Evolutionary conservation across 768 basidiomycete species (phyloP), one percentile per base, ranked within the genome.

Genomic region (Chlorophyllum brunneum): DNA sequence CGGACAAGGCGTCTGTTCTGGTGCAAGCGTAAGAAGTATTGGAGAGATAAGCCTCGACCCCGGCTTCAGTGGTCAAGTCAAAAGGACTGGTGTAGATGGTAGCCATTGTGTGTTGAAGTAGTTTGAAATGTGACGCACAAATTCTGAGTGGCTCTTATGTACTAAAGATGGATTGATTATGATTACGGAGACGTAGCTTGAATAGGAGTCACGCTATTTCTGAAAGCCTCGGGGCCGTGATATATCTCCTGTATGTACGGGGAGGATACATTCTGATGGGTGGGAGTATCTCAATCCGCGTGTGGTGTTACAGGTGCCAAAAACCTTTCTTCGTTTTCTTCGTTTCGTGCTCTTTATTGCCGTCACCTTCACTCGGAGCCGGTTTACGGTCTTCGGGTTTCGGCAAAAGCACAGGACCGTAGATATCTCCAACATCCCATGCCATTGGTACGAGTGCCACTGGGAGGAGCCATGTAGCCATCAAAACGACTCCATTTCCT

Each of bases 381-480:
- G 51, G 44, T 37, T 55, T 55, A 15, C 45, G 54, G 22, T 62
- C 60, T 54, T 62, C 61, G 18, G 64, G 57, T 23, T 53, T 59
- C 8, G 61, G 61, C 15, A 59, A 58, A 24, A 64, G 58, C 20
- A 54, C 44, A 22, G 73, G 71, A 4, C 72, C 67, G 34, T 67
- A 67, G 39, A 72, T 71, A 51, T 67, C 64, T 5, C 71, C 73
- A n/a, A 70, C 74, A 42, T 88, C 81, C 86, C 88, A 88, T 2
- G 85, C 74, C 57, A 85, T 80, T 4, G 90, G 88, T 27, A 92
- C 74, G 47, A 92, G 70, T 4, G 86, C 81, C 24, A 91, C 78
- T 15, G 89, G 87, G 16, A 91, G 69, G 38, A 92, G 65, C 90
- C 90, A 92, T 11, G 89, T 88, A 27, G 90, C 90, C 7, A 83